Base-by-base conservation (phyloP, 2,329 filamentous ascomycete genomes). In the Pseudogymnoascus sp. region DNA sequence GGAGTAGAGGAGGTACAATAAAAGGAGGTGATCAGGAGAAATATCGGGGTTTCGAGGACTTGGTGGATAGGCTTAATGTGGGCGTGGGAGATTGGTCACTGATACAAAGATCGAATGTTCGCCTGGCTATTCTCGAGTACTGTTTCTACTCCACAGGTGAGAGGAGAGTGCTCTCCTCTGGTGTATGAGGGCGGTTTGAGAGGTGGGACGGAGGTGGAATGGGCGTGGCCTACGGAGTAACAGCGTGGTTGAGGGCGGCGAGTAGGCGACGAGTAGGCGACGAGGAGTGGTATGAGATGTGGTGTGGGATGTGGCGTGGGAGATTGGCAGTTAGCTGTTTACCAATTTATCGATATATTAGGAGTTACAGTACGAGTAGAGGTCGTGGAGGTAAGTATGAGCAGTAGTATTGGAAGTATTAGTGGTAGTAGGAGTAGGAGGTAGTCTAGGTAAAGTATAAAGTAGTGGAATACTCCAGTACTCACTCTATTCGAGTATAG, bases 1-100 rank as follows among this genome's bases (percentile, higher is more conserved):
- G 46, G 46, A 56, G 46, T 34, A 56, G 46, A 56, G n/a, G 10
- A 34, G 25, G 46, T 56, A 56, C 46, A 56, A 56, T 56, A 12
- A 56, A 56, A 34, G 46, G 46, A 56, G 46, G 25, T 34, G 25
- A 8, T 11, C 28, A 56, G 46, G 46, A 53, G 46, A 31, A 53
- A 31, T 53, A 53, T 53, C 3, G 46, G 5, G 16, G 46, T 53
- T 34, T 4, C 25, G 25, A 53, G 25, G 31, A 53, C 46, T 5
- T 14, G n/a, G 11, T 16, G 8, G 7, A 4, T 11, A n/a, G 7
- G n/a, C n/a, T 18, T 7, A 25, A 18, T 11, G 5, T 53, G 28
- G 25, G 25, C 25, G n/a, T 31, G n/a, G 25, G n/a, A 2, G 8
- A 31, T 23, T 34, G 16, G 46, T 53, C 46, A 31, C 46, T 11